Conservation (phyloP, 2,329 filamentous ascomycete species). For the Exophiala calicioides region DNA sequence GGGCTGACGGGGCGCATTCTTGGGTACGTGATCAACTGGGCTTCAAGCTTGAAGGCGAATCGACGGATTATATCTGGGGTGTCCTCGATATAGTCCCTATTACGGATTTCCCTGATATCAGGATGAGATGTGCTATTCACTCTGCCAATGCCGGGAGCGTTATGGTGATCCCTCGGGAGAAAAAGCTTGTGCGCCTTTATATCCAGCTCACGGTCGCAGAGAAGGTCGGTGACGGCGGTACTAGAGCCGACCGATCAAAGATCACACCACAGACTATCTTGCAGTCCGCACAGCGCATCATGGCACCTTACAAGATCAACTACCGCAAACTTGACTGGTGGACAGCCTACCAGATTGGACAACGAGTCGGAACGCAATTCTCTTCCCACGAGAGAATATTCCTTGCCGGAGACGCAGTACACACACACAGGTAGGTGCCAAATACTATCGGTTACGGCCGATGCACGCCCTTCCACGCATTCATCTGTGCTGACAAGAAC, state of each 20-base stretch:
- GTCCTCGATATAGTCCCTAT: constrained; percentile 54
- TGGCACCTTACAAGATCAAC: constrained; percentile 67
- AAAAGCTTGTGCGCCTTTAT: constrained; percentile 63
- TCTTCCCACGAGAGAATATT: constrained; percentile 53
- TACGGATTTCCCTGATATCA: constrained; percentile 60
- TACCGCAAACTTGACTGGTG: constrained; percentile 68
- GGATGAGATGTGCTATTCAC: constrained; percentile 60
- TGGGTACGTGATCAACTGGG: constrained; percentile 64
- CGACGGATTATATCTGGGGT: constrained; percentile 46
- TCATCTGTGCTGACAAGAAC: no score
- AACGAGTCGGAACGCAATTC: neutral
- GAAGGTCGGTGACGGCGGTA: neutral
- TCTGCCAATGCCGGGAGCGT: constrained; percentile 57
- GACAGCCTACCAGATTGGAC: constrained; percentile 53
- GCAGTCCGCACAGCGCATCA: constrained; percentile 62
- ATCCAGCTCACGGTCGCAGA: constrained; percentile 57
- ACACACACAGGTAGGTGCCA: constrained; percentile 44
- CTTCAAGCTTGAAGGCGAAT: constrained; percentile 58
- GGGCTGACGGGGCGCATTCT: constrained; percentile 68
- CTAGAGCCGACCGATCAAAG: constrained; percentile 56
- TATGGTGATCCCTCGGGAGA: constrained; percentile 66
- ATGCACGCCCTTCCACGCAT: neutral
- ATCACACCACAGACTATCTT: constrained; percentile 66
- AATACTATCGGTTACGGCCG: neutral
- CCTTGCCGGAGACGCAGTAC: constrained; percentile 67